Evolutionary conservation across 306 rosid species (phyloP).

Genomic region (Gillenia trifoliata): DNA sequence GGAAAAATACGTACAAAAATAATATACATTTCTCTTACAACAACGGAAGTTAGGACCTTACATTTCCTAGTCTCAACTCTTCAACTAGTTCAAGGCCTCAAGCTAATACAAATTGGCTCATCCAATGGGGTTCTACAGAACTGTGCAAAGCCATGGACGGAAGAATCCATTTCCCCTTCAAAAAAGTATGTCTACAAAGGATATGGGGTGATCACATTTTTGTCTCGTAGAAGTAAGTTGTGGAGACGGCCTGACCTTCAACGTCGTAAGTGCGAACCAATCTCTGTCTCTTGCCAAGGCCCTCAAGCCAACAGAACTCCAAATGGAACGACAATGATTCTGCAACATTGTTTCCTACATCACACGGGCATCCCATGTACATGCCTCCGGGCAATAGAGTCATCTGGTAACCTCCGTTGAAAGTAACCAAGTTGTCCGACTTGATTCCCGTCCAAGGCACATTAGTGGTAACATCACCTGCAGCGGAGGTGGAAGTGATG

Average conservation of each 20-base stretch:
- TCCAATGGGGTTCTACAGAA: background rate
- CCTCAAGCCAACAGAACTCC: conserved; percentile 92
- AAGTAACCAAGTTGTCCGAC: conserved; percentile 53
- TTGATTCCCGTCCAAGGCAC: conserved; percentile 83
- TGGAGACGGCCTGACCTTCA: conserved; percentile 93
- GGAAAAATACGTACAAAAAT: background rate
- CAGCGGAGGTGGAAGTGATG: conserved; percentile 53
- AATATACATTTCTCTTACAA: background rate
- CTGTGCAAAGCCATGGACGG: background rate
- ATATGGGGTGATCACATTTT: conserved; percentile 35
- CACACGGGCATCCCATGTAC: conserved; percentile 88
- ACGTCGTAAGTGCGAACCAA: conserved; percentile 79
- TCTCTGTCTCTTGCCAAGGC: conserved; percentile 76
- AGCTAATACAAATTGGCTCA: background rate
- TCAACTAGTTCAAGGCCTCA: background rate
- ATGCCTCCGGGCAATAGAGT: conserved; percentile 88
- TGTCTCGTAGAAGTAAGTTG: conserved; percentile 73
- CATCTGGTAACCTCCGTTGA: conserved; percentile 75
- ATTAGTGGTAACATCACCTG: conserved; percentile 48
- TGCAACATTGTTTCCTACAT: conserved; percentile 70
- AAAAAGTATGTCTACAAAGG: background rate
- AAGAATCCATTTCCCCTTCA: background rate
- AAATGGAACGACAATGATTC: conserved; percentile 74
- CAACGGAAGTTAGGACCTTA: background rate
- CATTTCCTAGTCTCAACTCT: background rate